Conservation (phyloP, 805 yeast genomes). For the Monosporozyma servazzii region DNA sequence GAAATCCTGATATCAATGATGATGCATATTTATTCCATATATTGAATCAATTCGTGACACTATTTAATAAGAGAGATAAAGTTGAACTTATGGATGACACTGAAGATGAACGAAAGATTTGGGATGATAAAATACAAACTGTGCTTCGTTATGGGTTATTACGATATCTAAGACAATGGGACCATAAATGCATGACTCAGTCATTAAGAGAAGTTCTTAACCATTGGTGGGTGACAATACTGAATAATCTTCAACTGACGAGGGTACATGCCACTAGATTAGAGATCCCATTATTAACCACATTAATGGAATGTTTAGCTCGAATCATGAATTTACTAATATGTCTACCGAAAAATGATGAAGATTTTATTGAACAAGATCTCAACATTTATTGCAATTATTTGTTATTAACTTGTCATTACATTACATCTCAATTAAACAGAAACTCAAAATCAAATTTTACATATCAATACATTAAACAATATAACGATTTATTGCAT, state of each 20-base stretch:
- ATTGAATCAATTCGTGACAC: constrained; percentile 16
- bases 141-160: constrained; percentile 3
- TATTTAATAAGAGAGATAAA: constrained; percentile 10
- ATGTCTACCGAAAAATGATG: constrained; percentile 22
- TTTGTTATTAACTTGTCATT: constrained; percentile 21
- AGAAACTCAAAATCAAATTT: constrained; percentile 15
- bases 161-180: constrained; percentile 1
- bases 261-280: neutral
- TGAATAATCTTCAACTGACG: neutral
- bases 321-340: neutral
- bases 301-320: constrained; percentile 27
- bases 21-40: constrained; percentile 18
- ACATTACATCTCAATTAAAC: constrained; percentile 20
- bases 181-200: neutral
- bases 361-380: constrained; percentile 17
- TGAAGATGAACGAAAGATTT: neutral
- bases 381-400: constrained; percentile 20
- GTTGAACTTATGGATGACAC: constrained; percentile 1
- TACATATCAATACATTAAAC: neutral
- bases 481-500: constrained; percentile 10
- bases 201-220: constrained; percentile 13
- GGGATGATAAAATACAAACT: constrained; percentile 2
- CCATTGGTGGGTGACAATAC: constrained; percentile 29
- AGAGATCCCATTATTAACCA: constrained; percentile 16
- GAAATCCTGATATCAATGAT: constrained; percentile 4